phyloP scores from a whole-genome alignment of 31 red algal species.

The Odonthalia washingtoniensis region DNA sequence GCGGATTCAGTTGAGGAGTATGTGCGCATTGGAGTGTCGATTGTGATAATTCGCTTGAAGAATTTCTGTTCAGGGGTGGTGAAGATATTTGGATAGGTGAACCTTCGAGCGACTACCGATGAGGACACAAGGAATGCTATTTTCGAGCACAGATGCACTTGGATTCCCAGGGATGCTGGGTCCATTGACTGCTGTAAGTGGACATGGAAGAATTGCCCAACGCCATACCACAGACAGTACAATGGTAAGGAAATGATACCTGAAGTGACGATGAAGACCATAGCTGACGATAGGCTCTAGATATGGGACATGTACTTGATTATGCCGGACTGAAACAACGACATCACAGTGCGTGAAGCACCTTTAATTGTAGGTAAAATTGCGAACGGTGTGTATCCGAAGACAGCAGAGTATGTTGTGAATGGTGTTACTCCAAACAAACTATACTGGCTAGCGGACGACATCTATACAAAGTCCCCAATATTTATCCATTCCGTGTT shows the following conservation, averaged over 20 bases:
- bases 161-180: slow-evolving; percentile 48
- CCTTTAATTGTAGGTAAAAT: slow-evolving; percentile 15
- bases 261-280: slow-evolving; percentile 30
- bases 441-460: slow-evolving; percentile 42
- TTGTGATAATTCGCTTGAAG: neutral
- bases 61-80: neutral
- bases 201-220: slow-evolving; percentile 41
- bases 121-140: neutral
- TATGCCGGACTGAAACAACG: slow-evolving; percentile 26
- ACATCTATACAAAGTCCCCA: slow-evolving; percentile 22
- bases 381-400: slow-evolving; percentile 30
- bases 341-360: slow-evolving; percentile 50
- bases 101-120: neutral
- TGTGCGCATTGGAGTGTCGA: slow-evolving; percentile 49
- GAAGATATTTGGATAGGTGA: neutral
- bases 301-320: slow-evolving; percentile 54
- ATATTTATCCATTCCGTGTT: slow-evolving; percentile 23
- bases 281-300: slow-evolving; percentile 45
- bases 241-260: slow-evolving; percentile 40
- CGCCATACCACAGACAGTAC: neutral
- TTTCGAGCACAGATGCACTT: neutral
- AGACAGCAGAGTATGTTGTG: neutral
- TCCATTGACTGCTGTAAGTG: slow-evolving; percentile 39
- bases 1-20: slow-evolving; percentile 53
- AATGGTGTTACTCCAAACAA: neutral